Conservation (phyloP, 2,329 filamentous ascomycete genomes). For the Botrytis galanthina region DNA sequence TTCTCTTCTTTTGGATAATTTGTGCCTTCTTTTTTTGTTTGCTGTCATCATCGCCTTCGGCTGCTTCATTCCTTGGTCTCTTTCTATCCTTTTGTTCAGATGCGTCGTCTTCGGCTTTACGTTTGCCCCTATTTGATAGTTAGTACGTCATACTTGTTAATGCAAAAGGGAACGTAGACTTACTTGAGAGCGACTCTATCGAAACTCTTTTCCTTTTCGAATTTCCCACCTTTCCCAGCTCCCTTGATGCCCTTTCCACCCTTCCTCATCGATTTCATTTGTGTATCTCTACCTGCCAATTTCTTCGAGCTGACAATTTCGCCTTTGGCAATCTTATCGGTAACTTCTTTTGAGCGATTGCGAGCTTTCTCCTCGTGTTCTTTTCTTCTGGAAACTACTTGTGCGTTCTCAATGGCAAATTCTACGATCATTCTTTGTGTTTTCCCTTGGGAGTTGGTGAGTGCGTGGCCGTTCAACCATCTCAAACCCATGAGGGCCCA, state of each 20-base stretch:
- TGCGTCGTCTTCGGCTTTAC: constrained; percentile 20
- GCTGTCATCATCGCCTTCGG: constrained; percentile 48
- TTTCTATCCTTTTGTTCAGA: constrained; percentile 16
- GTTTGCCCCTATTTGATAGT: constrained; percentile 20
- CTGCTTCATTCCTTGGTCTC: constrained; percentile 16
- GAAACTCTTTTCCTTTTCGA: constrained; percentile 28
- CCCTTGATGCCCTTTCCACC: constrained; percentile 35
- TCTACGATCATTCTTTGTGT: constrained; percentile 91
- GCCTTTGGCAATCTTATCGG: constrained; percentile 37
- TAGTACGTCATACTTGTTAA: not conserved
- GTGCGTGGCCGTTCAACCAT: constrained; percentile 79
- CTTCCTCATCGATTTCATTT: constrained; percentile 41
- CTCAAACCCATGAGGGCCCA: constrained; percentile 92
- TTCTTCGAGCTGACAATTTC: constrained; percentile 38
- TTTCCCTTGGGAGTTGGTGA: constrained; percentile 64
- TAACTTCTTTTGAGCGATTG: constrained; percentile 40
- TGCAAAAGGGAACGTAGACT: not conserved
- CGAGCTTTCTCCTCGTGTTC: constrained; percentile 59
- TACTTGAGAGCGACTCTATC: constrained; percentile 26
- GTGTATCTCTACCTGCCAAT: constrained; percentile 32
- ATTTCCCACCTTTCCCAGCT: constrained; percentile 26
- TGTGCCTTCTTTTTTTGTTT: constrained; percentile 63
- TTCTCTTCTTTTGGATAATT: constrained; percentile 82
- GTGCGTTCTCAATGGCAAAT: constrained; percentile 96
- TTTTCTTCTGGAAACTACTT: constrained; percentile 80